Evolutionary conservation across 176 grass and related monocot genomes (phyloP).

Genomic region (Aegilops tauschii): DNA sequence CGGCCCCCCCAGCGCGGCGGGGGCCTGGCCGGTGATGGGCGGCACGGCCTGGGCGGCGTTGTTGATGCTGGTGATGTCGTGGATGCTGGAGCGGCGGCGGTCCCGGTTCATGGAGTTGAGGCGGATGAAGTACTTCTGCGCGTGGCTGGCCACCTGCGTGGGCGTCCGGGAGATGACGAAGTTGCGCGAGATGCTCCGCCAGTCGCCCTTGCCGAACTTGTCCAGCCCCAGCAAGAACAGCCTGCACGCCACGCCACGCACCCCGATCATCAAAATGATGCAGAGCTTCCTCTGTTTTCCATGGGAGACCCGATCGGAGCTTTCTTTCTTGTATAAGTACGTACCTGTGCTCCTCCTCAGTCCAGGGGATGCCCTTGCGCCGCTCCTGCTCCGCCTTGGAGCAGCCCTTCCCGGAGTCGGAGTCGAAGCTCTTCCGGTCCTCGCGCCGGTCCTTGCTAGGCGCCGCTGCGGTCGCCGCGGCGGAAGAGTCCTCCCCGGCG

Average conservation of each 20-base stretch:
- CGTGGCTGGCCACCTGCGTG: conserved; percentile 96
- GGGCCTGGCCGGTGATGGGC: conserved; percentile 44
- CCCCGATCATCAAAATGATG: not conserved
- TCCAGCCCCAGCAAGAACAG: conserved; percentile 87
- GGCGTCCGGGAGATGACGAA: conserved; percentile 93
- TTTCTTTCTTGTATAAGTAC: no score
- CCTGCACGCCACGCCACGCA: not conserved
- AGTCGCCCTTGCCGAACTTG: conserved; percentile 97
- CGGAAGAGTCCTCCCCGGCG: conserved; percentile 8
- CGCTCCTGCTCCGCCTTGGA: conserved; percentile 94
- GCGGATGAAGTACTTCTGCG: conserved; percentile 98
- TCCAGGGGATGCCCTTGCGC: conserved; percentile 97
- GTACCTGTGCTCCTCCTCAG: conserved; percentile 97
- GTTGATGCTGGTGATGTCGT: conserved; percentile 82
- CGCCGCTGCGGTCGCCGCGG: no score
- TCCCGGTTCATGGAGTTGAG: conserved; percentile 92
- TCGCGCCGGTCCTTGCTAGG: conserved; percentile 9
- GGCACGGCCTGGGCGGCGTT: no score
- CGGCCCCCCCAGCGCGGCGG: not conserved
- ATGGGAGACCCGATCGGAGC: not conserved
- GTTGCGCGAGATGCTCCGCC: conserved; percentile 98
- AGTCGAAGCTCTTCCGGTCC: conserved; percentile 41
- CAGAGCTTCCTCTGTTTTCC: no score
- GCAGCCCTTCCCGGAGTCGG: conserved; percentile 55
- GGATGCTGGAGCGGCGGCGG: conserved; percentile 88